Conservation (phyloP, 176 grass and related monocot genomes). For the barley (Hordeum vulgare) region DNA sequence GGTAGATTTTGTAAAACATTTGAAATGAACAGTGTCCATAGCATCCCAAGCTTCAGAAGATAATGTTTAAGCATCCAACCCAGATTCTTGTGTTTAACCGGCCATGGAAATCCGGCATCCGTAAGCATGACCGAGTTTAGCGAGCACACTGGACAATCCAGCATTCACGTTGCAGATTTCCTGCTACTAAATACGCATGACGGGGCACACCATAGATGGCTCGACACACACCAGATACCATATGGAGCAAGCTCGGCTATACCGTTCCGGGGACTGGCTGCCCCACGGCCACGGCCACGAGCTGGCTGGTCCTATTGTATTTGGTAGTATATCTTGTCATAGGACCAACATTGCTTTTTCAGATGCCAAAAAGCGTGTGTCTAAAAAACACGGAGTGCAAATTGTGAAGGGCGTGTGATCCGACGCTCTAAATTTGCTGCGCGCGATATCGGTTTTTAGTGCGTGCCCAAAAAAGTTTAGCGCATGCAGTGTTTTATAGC, state of each 20-base stretch:
- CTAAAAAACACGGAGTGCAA: too few relatives aligned
- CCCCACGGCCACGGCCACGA: background rate
- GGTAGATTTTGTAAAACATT: too few relatives aligned
- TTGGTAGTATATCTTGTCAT: background rate
- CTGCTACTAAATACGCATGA: too few relatives aligned
- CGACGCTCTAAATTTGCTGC: too few relatives aligned
- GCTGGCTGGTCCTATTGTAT: background rate
- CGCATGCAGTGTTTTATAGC: too few relatives aligned
- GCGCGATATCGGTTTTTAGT: too few relatives aligned
- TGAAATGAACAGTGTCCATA: too few relatives aligned
- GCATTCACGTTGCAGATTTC: background rate
- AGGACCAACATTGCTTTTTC: too few relatives aligned
- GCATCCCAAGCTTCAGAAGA: background rate
- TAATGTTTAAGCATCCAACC: background rate
- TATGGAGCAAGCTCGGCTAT: background rate
- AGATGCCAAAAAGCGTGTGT: too few relatives aligned
- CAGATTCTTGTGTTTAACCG: background rate
- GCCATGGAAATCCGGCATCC: background rate
- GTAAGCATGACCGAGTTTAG: background rate
- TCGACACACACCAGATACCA: too few relatives aligned
- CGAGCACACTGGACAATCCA: background rate
- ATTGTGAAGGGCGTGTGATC: too few relatives aligned
- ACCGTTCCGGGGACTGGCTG: background rate
- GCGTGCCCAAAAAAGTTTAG: too few relatives aligned
- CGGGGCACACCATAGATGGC: background rate